These are phyloP conservation scores for Trichoderma atrobrunneum DNA, from an alignment of 2,329 filamentous ascomycete genomes.

Conservation along the genomic window DNA sequence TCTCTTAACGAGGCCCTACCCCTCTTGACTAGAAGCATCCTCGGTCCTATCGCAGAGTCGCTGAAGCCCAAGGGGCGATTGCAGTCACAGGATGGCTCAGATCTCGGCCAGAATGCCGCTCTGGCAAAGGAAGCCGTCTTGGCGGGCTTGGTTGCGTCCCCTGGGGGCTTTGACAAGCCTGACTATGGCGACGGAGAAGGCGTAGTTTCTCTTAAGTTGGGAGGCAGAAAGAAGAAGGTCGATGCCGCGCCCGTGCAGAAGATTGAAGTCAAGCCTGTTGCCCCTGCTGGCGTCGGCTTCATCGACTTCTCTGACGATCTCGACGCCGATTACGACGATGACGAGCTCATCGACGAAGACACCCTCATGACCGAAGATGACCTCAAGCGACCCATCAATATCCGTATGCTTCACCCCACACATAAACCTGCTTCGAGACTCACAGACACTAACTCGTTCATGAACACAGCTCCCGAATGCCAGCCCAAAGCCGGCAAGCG, in stretches of 20 bases:
- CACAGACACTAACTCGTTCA: conserved; percentile 14
- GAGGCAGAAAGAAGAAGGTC: conserved; percentile 37
- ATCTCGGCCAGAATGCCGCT: neutral
- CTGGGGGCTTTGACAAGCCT: conserved; percentile 70
- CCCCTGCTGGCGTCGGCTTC: conserved; percentile 61
- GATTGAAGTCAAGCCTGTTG: conserved; percentile 38
- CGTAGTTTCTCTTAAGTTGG: conserved; percentile 51
- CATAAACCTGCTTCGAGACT: neutral
- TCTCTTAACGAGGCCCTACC: conserved; percentile 53
- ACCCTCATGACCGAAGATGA: conserved; percentile 83
- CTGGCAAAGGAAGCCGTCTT: conserved; percentile 70
- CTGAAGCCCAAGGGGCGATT: conserved; percentile 18
- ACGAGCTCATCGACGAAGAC: conserved; percentile 90
- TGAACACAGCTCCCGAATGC: conserved; percentile 69
- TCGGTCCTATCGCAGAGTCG: conserved; percentile 16
- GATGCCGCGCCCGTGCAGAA: conserved; percentile 31
- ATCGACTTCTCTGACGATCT: conserved; percentile 63
- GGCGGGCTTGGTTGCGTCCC: conserved; percentile 67
- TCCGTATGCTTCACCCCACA: conserved; percentile 62
- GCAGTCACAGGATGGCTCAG: conserved; percentile 16
- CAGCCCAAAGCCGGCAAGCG: conserved; percentile 83
- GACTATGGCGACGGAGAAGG: conserved; percentile 51
- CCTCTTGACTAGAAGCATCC: conserved; percentile 55
- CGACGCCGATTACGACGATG: conserved; percentile 55
- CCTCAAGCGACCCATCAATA: conserved; percentile 69